Evolutionary conservation across 495 filamentous ascomycete species (phyloP), one percentile per base, ranked within the genome.

Genomic region (Coniosporium apollinis): DNA sequence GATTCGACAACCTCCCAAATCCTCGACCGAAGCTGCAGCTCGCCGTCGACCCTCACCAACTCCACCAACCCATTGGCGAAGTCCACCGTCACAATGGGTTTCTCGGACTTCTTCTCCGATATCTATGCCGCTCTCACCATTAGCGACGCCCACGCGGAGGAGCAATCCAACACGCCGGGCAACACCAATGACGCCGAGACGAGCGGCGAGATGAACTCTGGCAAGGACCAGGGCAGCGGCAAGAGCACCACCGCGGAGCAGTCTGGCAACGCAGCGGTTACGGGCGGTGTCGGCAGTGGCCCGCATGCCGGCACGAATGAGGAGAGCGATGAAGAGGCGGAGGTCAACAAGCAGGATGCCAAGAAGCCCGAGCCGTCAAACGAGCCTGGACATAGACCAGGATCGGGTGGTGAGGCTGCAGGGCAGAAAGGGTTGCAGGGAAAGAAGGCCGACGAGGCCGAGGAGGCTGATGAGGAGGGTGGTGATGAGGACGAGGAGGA

Each of bases 21-120:
- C n/a, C n/a, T n/a, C n/a, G n/a, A n/a, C n/a, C n/a, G n/a, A n/a
- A n/a, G n/a, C n/a, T n/a, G n/a, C n/a, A n/a, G n/a, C n/a, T n/a
- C n/a, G n/a, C n/a, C n/a, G n/a, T n/a, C n/a, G n/a, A n/a, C n/a
- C n/a, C n/a, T n/a, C n/a, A n/a, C n/a, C n/a, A n/a, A n/a, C n/a
- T n/a, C n/a, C n/a, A n/a, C n/a, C n/a, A n/a, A n/a, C n/a, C n/a
- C n/a, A n/a, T n/a, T n/a, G n/a, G n/a, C n/a, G n/a, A n/a, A n/a
- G n/a, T n/a, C n/a, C n/a, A n/a, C n/a, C n/a, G n/a, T n/a, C n/a
- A n/a, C n/a, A n/a, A 79, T 76, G 74, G 64, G 67, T 58, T 58
- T 77, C 58, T 54, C 65, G 46, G 70, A 76, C 50, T 63, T 73
- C 56, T 67, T 82, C 61, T 61, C 65, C 55, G 67, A 76, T 55